These are phyloP conservation scores for Saccharum officinarum DNA, from an alignment of 176 grass and related monocot species.

Conservation along the genomic window DNA sequence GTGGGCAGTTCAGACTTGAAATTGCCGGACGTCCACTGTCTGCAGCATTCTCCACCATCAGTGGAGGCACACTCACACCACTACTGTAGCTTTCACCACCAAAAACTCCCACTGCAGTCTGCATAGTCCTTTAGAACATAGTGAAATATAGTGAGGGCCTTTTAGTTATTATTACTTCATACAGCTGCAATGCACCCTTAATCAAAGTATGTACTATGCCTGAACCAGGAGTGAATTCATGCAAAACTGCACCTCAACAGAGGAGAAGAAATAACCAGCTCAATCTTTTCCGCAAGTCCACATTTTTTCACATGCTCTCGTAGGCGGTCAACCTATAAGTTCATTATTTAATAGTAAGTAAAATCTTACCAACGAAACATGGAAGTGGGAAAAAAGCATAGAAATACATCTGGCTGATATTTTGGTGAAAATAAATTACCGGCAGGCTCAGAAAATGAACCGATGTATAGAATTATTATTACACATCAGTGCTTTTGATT, in stretches of 20 bases:
- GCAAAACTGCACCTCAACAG: slow-evolving; percentile 54
- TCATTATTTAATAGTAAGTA: too few relatives aligned
- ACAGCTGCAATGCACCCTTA: not conserved
- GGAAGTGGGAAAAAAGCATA: too few relatives aligned
- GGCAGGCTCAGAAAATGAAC: too few relatives aligned
- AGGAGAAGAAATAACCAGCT: slow-evolving; percentile 83
- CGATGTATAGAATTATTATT: too few relatives aligned
- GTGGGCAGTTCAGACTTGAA: slow-evolving; percentile 75
- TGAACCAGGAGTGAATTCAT: not conserved
- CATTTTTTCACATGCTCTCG: slow-evolving; percentile 62
- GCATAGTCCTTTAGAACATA: slow-evolving; percentile 68
- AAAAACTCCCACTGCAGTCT: slow-evolving; percentile 95
- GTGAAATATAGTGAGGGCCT: slow-evolving; percentile 6
- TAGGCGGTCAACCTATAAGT: slow-evolving; percentile 44
- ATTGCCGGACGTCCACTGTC: slow-evolving; percentile 45
- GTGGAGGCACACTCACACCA: slow-evolving; percentile 32
- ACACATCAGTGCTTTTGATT: too few relatives aligned
- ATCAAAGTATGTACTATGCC: not conserved
- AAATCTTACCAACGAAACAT: too few relatives aligned
- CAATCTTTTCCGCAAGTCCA: slow-evolving; percentile 62
- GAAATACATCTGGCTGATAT: too few relatives aligned
- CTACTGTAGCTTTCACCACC: slow-evolving; percentile 66
- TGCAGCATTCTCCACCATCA: slow-evolving; percentile 80
- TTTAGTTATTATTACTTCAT: not conserved
- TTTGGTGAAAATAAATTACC: too few relatives aligned